phyloP scores from a whole-genome alignment of 78 protist genomes.

The Chrysochromulina tobinii region DNA sequence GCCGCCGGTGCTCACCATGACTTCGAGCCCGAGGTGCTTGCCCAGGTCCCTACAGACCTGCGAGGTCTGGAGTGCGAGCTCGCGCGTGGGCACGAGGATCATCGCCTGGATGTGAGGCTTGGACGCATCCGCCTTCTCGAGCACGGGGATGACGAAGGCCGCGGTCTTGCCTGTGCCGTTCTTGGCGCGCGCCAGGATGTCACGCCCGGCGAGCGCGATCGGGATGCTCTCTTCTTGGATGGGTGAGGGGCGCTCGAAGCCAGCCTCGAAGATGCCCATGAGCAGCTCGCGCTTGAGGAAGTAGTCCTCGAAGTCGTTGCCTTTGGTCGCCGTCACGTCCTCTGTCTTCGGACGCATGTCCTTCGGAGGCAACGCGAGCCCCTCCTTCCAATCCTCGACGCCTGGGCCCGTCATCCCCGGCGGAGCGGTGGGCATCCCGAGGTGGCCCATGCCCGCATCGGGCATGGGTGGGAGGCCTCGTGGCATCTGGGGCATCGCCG shows the following conservation, averaged over 20 bases:
- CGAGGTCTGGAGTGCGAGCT: slow-evolving; percentile 95
- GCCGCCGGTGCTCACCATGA: slow-evolving; percentile 96
- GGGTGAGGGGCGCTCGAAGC: slow-evolving; percentile 97
- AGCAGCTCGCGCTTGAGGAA: slow-evolving; percentile 92
- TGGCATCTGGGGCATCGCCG: neutral
- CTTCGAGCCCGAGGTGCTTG: slow-evolving; percentile 81
- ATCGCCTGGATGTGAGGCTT: slow-evolving; percentile 74
- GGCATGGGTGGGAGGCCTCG: neutral
- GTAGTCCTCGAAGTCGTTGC: slow-evolving; percentile 91
- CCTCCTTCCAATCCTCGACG: slow-evolving; percentile 55
- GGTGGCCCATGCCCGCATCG: neutral
- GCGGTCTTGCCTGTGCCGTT: slow-evolving; percentile 99
- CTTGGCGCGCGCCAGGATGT: slow-evolving; percentile 97
- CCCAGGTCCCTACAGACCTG: slow-evolving; percentile 90
- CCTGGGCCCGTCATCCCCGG: neutral
- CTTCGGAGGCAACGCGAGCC: slow-evolving; percentile 24
- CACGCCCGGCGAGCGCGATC: slow-evolving; percentile 81
- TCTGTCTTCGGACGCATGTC: slow-evolving; percentile 67
- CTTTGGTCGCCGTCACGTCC: slow-evolving; percentile 93
- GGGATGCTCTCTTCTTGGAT: slow-evolving; percentile 97
- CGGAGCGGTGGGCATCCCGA: neutral
- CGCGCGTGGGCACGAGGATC: slow-evolving; percentile 97
- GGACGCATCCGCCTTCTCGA: slow-evolving; percentile 82
- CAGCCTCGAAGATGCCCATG: slow-evolving; percentile 96
- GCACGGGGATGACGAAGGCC: slow-evolving; percentile 89